Base-by-base conservation (phyloP, 306 rosid species). In the Begonia fuchsioides region DNA sequence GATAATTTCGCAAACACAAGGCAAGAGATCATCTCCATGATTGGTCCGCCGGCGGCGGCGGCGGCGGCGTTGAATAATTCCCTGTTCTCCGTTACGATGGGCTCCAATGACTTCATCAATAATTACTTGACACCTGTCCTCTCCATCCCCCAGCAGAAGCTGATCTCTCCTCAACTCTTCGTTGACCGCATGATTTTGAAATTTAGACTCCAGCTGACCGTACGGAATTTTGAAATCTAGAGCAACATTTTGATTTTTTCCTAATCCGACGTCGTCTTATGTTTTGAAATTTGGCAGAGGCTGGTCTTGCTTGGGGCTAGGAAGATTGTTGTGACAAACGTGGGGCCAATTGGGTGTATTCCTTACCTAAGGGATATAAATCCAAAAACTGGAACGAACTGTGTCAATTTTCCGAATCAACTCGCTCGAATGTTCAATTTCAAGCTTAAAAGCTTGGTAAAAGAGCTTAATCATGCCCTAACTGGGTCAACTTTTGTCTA, bases 271-370 rank as follows among this genome's bases (percentile, higher is more conserved):
- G 35, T 26, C 8, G 35, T 26, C 7, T 26, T 26, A 26, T 26
- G 35, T 5, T 20, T 26, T 6, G 45, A 12, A 13, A 6, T 43
- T 43, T 3, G 66, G 75, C 76, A 86, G 94, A 62, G 92, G 43
- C 65, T 79, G 14, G 70, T 62, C 69, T 57, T 66, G 53, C 51
- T 86, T 47, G 94, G 94, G 46, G 94, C 76, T 3, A 76, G 80
- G 57, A 86, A 65, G 60, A 38, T 82, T 39, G 54, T 79, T 35
- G 86, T 82, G 66, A 63, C 63, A 41, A 82, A 79, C 58, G 76
- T 86, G 43, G 94, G 94, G 53, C 87, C 94, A 11, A 75, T 79
- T 39, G 96, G 96, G 45, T 82, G 94, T 47, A 82, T 79, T 52
- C 94, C 96, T 12, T 61, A 9, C 53, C 62, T 79, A 54, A 76